Evolutionary conservation across 1,284 basidiomycete species (phyloP), one percentile per base, ranked within the genome.

Genomic region (Hortiboletus rubellus): DNA sequence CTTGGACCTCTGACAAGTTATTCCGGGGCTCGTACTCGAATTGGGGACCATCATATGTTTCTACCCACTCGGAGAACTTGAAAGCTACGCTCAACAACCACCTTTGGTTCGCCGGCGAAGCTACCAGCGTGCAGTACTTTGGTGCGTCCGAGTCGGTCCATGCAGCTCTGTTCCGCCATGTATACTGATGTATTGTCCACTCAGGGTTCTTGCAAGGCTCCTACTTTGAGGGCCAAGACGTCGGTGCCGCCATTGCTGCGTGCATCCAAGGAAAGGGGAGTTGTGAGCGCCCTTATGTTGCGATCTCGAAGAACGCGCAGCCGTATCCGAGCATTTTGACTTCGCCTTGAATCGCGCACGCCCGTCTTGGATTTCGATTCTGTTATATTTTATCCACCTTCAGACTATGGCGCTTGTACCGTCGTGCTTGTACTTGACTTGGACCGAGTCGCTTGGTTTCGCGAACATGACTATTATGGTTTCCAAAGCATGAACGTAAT

Each of bases 11-110:
- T n/a, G 79, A 86, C 61, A 82, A 81, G 12, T 72, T 87, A 15
- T 86, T 79, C 70, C 79, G 84, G 10, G 86, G 86, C 4, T 81
- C 83, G 10, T 89, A 85, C 66, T 84, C 82, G 15, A 88, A 87
- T 60, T 87, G 86, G 85, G 85, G 84, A 1, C 74, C 84, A 5
- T 74, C 79, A 4, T 84, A 85, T 60, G 67, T 79, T 18, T 74
- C 73, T 27, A 73, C 77, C 30, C 82, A 86, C 58, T 78, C 83
- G 24, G 72, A 76, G 10, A 84, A 87, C 63, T 62, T 87, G 46
- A 74, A 80, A 27, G 82, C 82, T 4, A 82, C 80, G 22, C 72
- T 87, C 10, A 18, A 55, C 10, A 63, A 72, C 8, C 73, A 77
- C 34, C 69, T 87, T 14, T 85, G 81, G 77, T 87, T 87, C 62